Base-by-base conservation (phyloP, 2,329 filamentous ascomycete species). In the Colletotrichum liaoningense region DNA sequence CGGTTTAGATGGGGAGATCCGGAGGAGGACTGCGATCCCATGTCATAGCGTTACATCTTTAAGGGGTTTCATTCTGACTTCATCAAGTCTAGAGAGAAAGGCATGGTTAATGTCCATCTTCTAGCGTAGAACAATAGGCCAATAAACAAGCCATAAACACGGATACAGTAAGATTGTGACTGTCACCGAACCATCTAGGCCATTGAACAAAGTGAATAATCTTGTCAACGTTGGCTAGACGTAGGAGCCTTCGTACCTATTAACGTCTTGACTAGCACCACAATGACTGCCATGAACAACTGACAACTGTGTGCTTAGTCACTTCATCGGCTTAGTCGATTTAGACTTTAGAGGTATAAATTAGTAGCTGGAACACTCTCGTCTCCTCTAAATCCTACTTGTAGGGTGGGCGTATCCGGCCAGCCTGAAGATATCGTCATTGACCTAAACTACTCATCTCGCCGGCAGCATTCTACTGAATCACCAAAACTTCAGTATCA, bases 41-140 rank as follows among this genome's bases (percentile, higher is more conserved):
- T 28, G 56, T 67, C 56, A 67, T 33, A 30, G 46, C 54, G 69
- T 22, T 57, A 33, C 42, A 11, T 71, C 42, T n/a, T n/a, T 1
- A 22, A 19, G 19, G 42, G 42, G 19, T 49, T 11, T 49, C 42
- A 49, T 49, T 49, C 33, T 49, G 42, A 49, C 9, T 49, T 49
- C 7, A 49, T 22, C 19, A 11, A 22, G 19, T 62, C 5, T 35
- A 46, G 26, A 49, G 19, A 59, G 12, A 16, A 22, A 22, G 22
- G 11, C 22, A 55, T 24, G 16, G 1, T 33, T n/a, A 22, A 14
- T 19, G 28, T 33, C 26, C 28, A 28, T 58, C 24, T 14, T 58
- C 12, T 14, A 24, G 11, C 24, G 19, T 9, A 49, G 19, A 49
- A 49, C 16, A 49, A 22, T 5, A 22, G 16, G 19, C 42, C 7